Evolutionary conservation across 805 yeast genomes (phyloP), one percentile per base, ranked within the genome.

Genomic region (Wickerhamiella spandovensis): DNA sequence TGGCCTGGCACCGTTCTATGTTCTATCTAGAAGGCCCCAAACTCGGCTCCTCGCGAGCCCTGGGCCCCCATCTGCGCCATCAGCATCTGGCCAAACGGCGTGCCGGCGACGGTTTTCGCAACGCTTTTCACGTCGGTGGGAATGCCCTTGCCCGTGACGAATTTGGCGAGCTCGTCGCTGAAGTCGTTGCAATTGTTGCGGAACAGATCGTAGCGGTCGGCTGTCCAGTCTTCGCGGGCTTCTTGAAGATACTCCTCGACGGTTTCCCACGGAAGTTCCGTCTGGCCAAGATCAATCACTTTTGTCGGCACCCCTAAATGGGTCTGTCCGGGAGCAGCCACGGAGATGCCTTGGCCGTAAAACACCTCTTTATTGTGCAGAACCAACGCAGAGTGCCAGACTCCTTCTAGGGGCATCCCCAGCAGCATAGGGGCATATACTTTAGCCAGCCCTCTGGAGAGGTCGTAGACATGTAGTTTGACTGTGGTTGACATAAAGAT

Each of bases 171-270:
- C 44, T 73, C 78, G 56, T 79, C 74, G 18, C 82, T 71, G 64
- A 81, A 80, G 63, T 82, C 81, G 64, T 81, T 81, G 63, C 87
- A 81, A 59, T 81, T 81, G 63, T 80, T 80, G 48, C 72, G 71
- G 52, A 81, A 78, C 51, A 81, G 62, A 55, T 78, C 77, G 64
- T 81, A 81, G 38, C 64, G 67, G 8, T 66, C 67, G 8, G 78
- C 73, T 15, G 68, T 61, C 56, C 71, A 79, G 10, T 68, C 68
- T 28, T 44, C 48, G 30, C 64, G 61, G 25, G 79, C 62, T 44
- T 79, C 82, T 2, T 67, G 68, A 25, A 81, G 55, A 58, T 71
- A 81, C 46, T 78, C 84, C 37, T 67, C 64, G 18, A 78, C 67
- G 2, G 79, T 62, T 5, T 80, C 84, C 43, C 67, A 64, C 9